Evolutionary conservation across 2,329 filamentous ascomycete genomes (phyloP).

Genomic region (Trichoderma afroharzianum): DNA sequence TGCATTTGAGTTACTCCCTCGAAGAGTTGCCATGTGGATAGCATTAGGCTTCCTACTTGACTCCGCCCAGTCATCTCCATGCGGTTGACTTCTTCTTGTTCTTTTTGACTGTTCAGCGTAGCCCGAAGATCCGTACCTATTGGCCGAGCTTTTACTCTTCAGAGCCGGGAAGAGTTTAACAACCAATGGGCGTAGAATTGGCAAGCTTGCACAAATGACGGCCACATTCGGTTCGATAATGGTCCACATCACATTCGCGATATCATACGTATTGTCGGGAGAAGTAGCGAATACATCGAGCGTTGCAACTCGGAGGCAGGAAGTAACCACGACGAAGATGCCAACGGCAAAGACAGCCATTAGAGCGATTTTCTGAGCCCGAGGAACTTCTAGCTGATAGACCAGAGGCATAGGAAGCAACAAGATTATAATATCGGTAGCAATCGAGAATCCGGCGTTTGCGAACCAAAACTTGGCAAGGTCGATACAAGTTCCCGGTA

Average conservation of each 20-base stretch:
- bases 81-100: neutral
- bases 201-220: neutral
- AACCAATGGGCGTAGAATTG: neutral
- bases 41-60: neutral
- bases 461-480: neutral
- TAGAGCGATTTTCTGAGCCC: neutral
- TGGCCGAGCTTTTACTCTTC: neutral
- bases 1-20: neutral
- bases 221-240: neutral
- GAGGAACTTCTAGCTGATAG: neutral
- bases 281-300: neutral
- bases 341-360: conserved; percentile 1
- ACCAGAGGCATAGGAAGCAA: neutral
- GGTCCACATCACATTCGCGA: neutral
- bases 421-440: neutral
- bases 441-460: neutral
- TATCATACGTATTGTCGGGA: neutral
- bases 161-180: neutral
- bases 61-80: neutral
- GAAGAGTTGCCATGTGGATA: neutral
- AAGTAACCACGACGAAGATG: neutral
- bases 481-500: neutral
- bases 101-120: neutral
- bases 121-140: neutral
- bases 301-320: neutral